Percentiles rank a stretch among this genome's conserved stretches.
Conservation (phyloP, 805 yeast genomes). For the Suhomyces prunicola region DNA sequence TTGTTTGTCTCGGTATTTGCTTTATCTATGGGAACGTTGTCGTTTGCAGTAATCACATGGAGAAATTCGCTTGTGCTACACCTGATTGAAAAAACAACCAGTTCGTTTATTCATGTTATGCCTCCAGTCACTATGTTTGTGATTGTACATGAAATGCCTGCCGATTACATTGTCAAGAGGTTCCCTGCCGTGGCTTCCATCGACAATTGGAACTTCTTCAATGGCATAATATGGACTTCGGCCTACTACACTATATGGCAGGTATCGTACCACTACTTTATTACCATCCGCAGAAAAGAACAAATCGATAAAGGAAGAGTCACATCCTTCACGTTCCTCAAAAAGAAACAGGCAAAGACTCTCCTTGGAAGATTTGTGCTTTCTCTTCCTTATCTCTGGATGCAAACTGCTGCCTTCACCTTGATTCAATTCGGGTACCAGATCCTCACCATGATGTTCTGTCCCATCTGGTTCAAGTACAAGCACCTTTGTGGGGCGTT, state of each 20-base stretch:
- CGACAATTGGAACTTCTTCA: slow-evolving; percentile 62
- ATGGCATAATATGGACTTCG: slow-evolving; percentile 76
- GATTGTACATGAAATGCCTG: slow-evolving; percentile 72
- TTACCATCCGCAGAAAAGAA: slow-evolving; percentile 73
- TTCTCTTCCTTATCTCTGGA: slow-evolving; percentile 70
- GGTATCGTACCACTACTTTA: slow-evolving; percentile 82
- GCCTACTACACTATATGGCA: slow-evolving; percentile 88
- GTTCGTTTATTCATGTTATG: slow-evolving; percentile 83
- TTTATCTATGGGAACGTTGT: slow-evolving; percentile 80
- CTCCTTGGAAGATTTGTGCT: slow-evolving; percentile 75
- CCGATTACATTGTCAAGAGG: slow-evolving; percentile 49
- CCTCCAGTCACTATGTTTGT: slow-evolving; percentile 89
- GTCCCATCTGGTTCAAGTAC: slow-evolving; percentile 83
- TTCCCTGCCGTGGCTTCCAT: slow-evolving; percentile 80
- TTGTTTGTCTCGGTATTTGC: slow-evolving; percentile 83
- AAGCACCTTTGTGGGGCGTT: slow-evolving; percentile 66
- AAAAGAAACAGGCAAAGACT: slow-evolving; percentile 64
- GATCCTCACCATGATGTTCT: slow-evolving; percentile 77
- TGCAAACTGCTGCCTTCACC: slow-evolving; percentile 85
- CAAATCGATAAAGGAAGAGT: slow-evolving; percentile 82
- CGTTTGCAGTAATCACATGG: slow-evolving; percentile 96
- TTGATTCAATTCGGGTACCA: slow-evolving; percentile 86
- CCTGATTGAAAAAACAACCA: slow-evolving; percentile 87
- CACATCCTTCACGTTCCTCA: slow-evolving; percentile 82
- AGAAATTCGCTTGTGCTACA: slow-evolving; percentile 89